Evolutionary conservation across 1,284 basidiomycete species (phyloP), one percentile per base, ranked within the genome.

Genomic region (Ustilago nuda): DNA sequence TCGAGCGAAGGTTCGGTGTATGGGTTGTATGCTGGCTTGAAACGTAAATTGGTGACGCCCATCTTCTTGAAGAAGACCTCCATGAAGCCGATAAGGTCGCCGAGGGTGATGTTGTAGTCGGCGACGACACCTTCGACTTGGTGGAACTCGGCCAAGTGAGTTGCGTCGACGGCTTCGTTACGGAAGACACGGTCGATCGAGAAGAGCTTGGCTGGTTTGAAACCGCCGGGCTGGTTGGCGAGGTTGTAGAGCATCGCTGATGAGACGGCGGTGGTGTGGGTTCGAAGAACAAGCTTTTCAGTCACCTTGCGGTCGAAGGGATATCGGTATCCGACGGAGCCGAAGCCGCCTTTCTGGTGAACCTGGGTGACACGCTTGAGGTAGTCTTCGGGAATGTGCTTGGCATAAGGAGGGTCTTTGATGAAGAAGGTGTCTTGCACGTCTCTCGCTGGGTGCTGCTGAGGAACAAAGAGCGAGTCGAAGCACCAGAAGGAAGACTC

Each of bases 401-500:
- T 90, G 2, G 95, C 91, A 27, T 88, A 88, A 43, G 90, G 89
- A 2, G 97, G 96, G 87, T 98, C 96, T 73, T 95, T 97, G 56
- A 99, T 90, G 87, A 99, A 99, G 90, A 99, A 99, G 8, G 97
- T 99, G 85, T 99, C 97, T 87, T 99, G 97, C 57, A 98, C 87
- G 81, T 99, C 97, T 85, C 97, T 91, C 32, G 97, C 97, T 19
- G 97, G 96, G 88, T 99, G 97, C 87, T 99, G 96, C 86, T 99
- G 97, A 1, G 97, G 97, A 0, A 99, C 97, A 86, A 97, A 99
- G 77, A 99, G 90, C 9, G 95, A 92, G 86, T 99, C 97, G 87
- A 99, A 99, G 86, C 96, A 98, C 97, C 97, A 99, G 90, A 99
- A 99, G 39, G 93, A 93, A 32, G 94, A 97, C 87, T 99, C 97